Conservation (phyloP, 257 asterid species). For the Ophiorrhiza pumila region DNA sequence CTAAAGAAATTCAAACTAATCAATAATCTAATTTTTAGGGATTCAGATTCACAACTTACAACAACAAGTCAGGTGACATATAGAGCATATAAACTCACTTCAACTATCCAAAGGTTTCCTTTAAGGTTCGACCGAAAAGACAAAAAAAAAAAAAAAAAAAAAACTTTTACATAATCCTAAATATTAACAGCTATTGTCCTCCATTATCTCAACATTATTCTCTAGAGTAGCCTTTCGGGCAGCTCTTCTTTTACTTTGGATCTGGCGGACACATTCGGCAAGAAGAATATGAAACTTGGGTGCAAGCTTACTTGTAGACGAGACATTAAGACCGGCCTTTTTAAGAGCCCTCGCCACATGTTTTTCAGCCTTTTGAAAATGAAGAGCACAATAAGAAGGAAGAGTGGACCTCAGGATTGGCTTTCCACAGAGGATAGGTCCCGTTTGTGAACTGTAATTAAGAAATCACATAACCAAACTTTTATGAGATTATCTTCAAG, state of each 20-base stretch:
- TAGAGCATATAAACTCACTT: background rate
- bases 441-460: constrained; percentile 65
- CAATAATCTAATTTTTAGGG: background rate
- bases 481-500: background rate
- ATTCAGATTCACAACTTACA: background rate
- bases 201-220: constrained; percentile 37
- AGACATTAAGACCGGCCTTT: constrained; percentile 65
- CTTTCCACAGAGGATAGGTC: constrained; percentile 82
- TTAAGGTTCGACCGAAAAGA: too few relatives aligned
- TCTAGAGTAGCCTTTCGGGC: constrained; percentile 43
- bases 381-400: constrained; percentile 77
- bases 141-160: too few relatives aligned
- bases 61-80: background rate
- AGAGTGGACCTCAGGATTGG: constrained; percentile 76
- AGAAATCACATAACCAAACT: constrained; percentile 12
- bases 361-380: constrained; percentile 76
- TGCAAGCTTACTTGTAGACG: constrained; percentile 69
- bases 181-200: constrained; percentile 49
- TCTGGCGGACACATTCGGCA: constrained; percentile 61
- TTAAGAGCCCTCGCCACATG: constrained; percentile 77
- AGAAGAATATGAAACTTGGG: constrained; percentile 78
- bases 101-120: background rate
- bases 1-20: background rate
- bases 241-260: constrained; percentile 72
- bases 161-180: constrained; percentile 1